A percentile compares a stretch with the other conserved stretches of the same genome.
These are phyloP conservation scores for Kwoniella sp. DNA, from an alignment of 768 basidiomycete species.

Conservation along the genomic window DNA sequence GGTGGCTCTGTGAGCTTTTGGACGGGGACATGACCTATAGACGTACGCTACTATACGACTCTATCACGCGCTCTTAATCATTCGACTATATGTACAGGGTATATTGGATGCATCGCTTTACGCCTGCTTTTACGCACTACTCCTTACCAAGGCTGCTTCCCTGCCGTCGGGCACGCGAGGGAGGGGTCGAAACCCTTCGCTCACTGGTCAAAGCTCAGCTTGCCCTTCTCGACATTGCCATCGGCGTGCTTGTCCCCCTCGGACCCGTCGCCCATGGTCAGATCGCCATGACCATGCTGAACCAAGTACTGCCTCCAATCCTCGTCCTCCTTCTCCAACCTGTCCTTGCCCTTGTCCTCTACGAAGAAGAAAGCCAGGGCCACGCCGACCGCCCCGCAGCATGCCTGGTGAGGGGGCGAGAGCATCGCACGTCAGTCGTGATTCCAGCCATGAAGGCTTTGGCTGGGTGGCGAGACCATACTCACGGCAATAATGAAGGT, in stretches of 20 bases:
- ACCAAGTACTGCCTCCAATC: slow-evolving; percentile 39
- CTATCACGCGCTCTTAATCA: too few species aligned
- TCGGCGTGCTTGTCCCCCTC: slow-evolving; percentile 7
- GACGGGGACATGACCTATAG: not conserved
- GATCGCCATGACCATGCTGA: slow-evolving; percentile 31
- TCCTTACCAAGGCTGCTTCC: too few species aligned
- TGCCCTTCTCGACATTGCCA: slow-evolving; percentile 24
- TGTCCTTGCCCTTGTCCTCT: slow-evolving; percentile 36
- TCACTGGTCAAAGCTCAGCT: slow-evolving; percentile 13
- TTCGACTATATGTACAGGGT: too few species aligned
- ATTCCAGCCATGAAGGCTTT: not conserved
- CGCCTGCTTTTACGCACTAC: too few species aligned
- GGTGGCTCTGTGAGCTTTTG: not conserved
- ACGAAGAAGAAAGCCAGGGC: slow-evolving; percentile 37
- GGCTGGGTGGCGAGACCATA: not conserved
- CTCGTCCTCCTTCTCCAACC: slow-evolving; percentile 39
- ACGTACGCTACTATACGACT: too few species aligned
- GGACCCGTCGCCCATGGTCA: slow-evolving; percentile 37
- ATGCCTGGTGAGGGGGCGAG: slow-evolving; percentile 12
- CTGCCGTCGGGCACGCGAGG: too few species aligned
- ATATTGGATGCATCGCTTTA: too few species aligned
- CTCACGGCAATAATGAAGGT: slow-evolving; percentile 41
- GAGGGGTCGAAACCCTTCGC: not conserved
- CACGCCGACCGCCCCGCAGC: slow-evolving; percentile 29
- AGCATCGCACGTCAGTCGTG: not conserved